These are phyloP conservation scores for Calonectria pauciramosa DNA, from an alignment of 2,329 filamentous ascomycete genomes.

Conservation along the genomic window DNA sequence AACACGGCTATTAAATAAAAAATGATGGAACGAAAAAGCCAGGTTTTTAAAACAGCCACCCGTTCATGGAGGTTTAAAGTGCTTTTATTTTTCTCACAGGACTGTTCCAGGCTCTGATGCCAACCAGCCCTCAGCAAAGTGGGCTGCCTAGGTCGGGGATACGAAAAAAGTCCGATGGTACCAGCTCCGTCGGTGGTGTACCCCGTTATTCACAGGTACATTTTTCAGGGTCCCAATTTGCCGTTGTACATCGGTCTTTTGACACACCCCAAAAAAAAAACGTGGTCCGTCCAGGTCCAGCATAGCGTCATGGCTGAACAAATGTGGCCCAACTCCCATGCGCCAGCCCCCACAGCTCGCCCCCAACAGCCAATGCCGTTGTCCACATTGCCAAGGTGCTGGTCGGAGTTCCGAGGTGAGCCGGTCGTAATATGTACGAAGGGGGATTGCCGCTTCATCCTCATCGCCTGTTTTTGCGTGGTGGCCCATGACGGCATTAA, in stretches of 20 bases:
- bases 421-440: background rate
- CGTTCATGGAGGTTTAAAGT: background rate
- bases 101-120: background rate
- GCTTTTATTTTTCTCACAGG: background rate
- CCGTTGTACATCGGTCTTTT: background rate
- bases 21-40: background rate
- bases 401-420: slow-evolving; percentile 7
- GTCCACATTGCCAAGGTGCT: background rate
- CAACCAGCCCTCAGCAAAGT: background rate
- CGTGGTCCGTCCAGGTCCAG: background rate
- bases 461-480: background rate
- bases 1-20: background rate
- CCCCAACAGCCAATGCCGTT: background rate
- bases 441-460: background rate
- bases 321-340: background rate
- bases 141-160: background rate
- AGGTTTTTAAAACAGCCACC: background rate
- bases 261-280: background rate
- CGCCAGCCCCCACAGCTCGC: background rate
- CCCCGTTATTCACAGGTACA: background rate
- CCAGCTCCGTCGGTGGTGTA: too few species aligned
- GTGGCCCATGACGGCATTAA: background rate
- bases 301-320: slow-evolving; percentile 6
- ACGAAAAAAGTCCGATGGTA: slow-evolving; percentile 13
- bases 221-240: background rate